These are phyloP conservation scores for Thecamonas trahens DNA, from an alignment of 78 protist genomes.

Conservation along the genomic window DNA sequence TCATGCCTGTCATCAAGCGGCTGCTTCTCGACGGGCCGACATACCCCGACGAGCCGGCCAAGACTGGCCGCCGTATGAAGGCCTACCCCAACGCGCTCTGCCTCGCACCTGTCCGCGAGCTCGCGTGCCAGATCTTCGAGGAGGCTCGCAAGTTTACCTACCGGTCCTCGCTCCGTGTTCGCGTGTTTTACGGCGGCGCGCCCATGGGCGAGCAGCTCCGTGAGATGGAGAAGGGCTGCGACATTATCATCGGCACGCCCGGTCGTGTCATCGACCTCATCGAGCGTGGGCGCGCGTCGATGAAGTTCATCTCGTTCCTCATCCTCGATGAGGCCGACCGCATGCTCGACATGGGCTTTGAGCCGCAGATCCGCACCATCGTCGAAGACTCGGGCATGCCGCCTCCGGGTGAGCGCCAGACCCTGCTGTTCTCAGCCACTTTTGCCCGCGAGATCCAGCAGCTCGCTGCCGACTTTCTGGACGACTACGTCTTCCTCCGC, in stretches of 20 bases:
- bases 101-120: constrained; percentile 98
- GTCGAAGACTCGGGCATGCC: constrained; percentile 84
- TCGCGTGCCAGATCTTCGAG: constrained; percentile 86
- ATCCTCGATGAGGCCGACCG: constrained; percentile 98
- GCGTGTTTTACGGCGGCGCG: constrained; percentile 97
- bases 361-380: constrained; percentile 94
- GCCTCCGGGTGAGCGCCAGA: constrained; percentile 61
- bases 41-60: constrained; percentile 2
- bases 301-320: constrained; percentile 57
- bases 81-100: constrained; percentile 72
- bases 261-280: constrained; percentile 94
- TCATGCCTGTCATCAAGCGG: constrained; percentile 39
- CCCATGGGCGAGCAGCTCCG: constrained; percentile 74
- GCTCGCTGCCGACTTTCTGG: constrained; percentile 85
- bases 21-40: constrained; percentile 27
- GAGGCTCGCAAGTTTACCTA: constrained; percentile 88
- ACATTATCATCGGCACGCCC: constrained; percentile 95
- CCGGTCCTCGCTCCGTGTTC: constrained; percentile 56
- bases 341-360: constrained; percentile 99
- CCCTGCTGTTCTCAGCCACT: constrained; percentile 98
- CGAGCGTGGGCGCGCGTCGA: constrained; percentile 74
- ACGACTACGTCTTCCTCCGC: constrained; percentile 82
- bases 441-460: constrained; percentile 91
- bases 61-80: constrained; percentile 2
- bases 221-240: constrained; percentile 90